phyloP scores from a whole-genome alignment of 306 rosid genomes.

The Astragalus glycyphyllos region DNA sequence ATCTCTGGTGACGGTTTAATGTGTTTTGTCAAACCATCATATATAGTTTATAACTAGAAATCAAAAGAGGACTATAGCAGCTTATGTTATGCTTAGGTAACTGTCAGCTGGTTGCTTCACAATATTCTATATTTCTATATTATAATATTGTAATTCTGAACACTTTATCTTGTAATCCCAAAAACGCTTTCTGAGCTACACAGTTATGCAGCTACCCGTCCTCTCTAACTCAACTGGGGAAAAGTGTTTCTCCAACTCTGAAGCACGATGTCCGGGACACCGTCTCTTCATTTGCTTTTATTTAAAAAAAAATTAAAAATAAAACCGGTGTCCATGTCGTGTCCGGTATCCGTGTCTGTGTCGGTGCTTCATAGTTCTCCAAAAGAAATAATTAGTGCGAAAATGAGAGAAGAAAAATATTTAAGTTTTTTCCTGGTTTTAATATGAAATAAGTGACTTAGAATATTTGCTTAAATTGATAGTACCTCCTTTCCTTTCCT shows the following conservation, averaged over 20 bases:
- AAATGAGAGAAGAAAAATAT: neutral
- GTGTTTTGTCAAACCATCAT: neutral
- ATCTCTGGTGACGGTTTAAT: slow-evolving; percentile 6
- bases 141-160: neutral
- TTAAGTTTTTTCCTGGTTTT: neutral
- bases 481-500: neutral
- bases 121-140: no score
- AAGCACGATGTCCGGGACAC: no score
- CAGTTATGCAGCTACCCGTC: neutral
- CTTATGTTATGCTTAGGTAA: neutral
- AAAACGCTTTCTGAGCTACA: slow-evolving; percentile 7
- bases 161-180: slow-evolving; percentile 12
- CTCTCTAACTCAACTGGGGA: neutral
- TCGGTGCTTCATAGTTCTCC: no score
- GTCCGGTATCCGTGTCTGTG: no score
- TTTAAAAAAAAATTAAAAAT: no score
- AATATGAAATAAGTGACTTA: slow-evolving; percentile 10
- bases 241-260: no score
- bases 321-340: no score
- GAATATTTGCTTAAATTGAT: neutral
- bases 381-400: neutral
- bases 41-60: neutral
- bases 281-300: no score
- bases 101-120: slow-evolving; percentile 25
- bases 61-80: slow-evolving; percentile 22